These are phyloP conservation scores for Trifolium dubium DNA, from an alignment of 306 rosid species.

Conservation along the genomic window DNA sequence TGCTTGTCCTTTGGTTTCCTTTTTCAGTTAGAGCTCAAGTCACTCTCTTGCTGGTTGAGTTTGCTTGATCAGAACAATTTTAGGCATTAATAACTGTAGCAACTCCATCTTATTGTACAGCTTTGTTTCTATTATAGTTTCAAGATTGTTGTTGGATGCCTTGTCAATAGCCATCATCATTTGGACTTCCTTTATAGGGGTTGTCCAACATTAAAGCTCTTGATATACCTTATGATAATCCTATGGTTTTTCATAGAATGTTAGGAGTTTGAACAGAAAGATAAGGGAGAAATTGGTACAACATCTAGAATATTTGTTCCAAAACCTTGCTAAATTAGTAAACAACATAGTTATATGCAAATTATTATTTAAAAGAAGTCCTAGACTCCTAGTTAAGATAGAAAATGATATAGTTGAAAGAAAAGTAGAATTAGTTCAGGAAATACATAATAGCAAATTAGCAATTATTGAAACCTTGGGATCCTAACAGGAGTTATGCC, in stretches of 20 bases:
- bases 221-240: not conserved
- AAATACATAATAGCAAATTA: not conserved
- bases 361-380: not conserved
- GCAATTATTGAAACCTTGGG: not conserved
- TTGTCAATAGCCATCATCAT: not conserved
- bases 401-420: not conserved
- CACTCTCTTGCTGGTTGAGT: slow-evolving; percentile 3
- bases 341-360: not conserved
- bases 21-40: slow-evolving; percentile 2
- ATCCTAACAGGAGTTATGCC: not conserved
- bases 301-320: not conserved
- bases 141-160: not conserved
- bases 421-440: not conserved
- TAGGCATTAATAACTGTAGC: not conserved
- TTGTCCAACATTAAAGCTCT: not conserved
- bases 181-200: not conserved
- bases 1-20: not conserved
- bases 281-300: not conserved
- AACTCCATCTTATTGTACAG: not conserved
- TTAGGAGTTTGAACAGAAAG: not conserved
- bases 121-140: slow-evolving; percentile 20
- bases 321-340: not conserved
- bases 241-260: not conserved
- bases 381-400: not conserved
- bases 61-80: slow-evolving; percentile 9